Evolutionary conservation across 805 yeast genomes (phyloP), one percentile per base, ranked within the genome.

Genomic region (Kodamaea restingae): DNA sequence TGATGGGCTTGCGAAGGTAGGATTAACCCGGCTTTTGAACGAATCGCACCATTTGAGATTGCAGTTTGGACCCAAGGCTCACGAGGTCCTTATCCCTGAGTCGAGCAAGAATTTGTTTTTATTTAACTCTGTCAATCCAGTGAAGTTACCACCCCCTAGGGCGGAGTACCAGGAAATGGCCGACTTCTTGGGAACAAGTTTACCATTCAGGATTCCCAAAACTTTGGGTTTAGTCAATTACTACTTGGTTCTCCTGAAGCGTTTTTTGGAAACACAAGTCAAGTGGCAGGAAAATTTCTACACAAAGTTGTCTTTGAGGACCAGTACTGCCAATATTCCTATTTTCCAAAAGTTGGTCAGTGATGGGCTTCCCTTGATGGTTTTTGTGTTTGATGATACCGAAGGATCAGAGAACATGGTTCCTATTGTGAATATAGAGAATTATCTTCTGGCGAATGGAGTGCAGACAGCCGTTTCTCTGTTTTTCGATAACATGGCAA

Each of bases 401-500:
- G 18, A 36, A 6, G 33, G 15, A 7, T 18, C 28, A 8, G 8
- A n/a, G 7, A 20, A 12, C 12, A 35, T 29, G 35, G n/a, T 39
- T 28, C 46, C 45, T 15, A 48, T 59, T 4, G 50, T 54, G 46
- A 56, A 45, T 24, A 39, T 55, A 22, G 51, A 48, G 26, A 52
- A 52, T 24, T 56, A 55, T 38, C 41, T 58, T 10, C 34, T 44
- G 10, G 34, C 26, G 7, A 22, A 21, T 10, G 32, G 32, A 11
- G 28, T 20, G n/a, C 30, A 10, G 15, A n/a, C 18, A 12, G 15
- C 29, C 2, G 32, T 39, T 7, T 48, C 48, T 17, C 33, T 39
- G 8, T 63, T 70, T 36, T 71, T 73, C 48, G 76, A 73, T 43
- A 42, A 47, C 1, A 59, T 74, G 48, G 71, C 76, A 0, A 47